Evolutionary conservation across 2,329 filamentous ascomycete genomes (phyloP).

Genomic region (Epichloe elymi): DNA sequence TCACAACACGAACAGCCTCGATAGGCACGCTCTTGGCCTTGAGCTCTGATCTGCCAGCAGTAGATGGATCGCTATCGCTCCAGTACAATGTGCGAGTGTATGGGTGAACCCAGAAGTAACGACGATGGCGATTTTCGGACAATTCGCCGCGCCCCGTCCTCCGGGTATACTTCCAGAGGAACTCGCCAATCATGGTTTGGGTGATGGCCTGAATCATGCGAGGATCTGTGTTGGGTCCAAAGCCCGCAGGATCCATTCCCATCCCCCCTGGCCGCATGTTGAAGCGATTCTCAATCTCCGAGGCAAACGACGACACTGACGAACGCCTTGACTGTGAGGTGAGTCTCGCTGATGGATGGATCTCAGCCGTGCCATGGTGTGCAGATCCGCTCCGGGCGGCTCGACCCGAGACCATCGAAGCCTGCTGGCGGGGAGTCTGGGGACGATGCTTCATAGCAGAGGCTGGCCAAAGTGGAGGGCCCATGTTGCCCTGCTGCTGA

Average conservation of each 20-base stretch:
- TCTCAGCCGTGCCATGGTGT: slow-evolving; percentile 33
- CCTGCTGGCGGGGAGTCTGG: slow-evolving; percentile 44
- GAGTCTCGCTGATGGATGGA: slow-evolving; percentile 34
- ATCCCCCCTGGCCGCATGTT: slow-evolving; percentile 52
- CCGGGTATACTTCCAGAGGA: slow-evolving; percentile 97
- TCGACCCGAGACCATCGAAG: slow-evolving; percentile 32
- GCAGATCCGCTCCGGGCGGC: slow-evolving; percentile 34
- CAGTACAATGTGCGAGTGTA: slow-evolving; percentile 95
- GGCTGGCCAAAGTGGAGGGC: slow-evolving; percentile 70
- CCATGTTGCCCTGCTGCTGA: slow-evolving; percentile 47
- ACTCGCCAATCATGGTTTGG: slow-evolving; percentile 98
- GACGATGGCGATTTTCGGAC: slow-evolving; percentile 78
- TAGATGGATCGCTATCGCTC: slow-evolving; percentile 80
- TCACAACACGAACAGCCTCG: slow-evolving; percentile 81
- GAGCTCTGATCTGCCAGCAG: slow-evolving; percentile 62
- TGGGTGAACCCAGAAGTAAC: slow-evolving; percentile 98
- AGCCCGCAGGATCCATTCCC: slow-evolving; percentile 39
- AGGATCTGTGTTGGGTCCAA: slow-evolving; percentile 69
- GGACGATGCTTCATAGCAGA: slow-evolving; percentile 52
- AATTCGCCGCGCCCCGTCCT: slow-evolving; percentile 81
- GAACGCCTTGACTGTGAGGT: slow-evolving; percentile 39
- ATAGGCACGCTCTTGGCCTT: slow-evolving; percentile 83
- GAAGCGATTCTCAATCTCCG: slow-evolving; percentile 85
- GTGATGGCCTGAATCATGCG: slow-evolving; percentile 99
- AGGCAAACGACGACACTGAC: slow-evolving; percentile 89